Evolutionary conservation across 306 rosid genomes (phyloP).

Genomic region (Bauhinia variegata): DNA sequence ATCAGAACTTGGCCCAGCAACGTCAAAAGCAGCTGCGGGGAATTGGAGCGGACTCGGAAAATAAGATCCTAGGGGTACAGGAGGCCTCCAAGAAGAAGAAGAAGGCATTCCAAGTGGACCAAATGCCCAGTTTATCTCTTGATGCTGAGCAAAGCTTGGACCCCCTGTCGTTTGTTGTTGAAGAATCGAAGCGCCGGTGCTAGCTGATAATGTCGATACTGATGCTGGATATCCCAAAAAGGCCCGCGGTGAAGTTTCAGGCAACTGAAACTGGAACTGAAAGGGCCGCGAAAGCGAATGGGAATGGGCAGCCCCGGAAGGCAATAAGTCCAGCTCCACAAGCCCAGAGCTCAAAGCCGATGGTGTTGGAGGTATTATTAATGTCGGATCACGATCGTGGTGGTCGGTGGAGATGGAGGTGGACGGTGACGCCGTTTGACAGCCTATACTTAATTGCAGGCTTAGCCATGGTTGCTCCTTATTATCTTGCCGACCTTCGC

Average conservation of each 20-base stretch:
- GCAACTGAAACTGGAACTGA: neutral
- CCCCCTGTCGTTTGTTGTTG: slow-evolving; percentile 48
- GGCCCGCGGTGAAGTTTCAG: slow-evolving; percentile 16
- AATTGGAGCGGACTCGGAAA: slow-evolving; percentile 55
- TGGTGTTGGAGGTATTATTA: neutral
- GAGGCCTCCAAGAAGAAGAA: slow-evolving; percentile 48
- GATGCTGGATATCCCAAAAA: slow-evolving; percentile 4
- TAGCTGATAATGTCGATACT: no score
- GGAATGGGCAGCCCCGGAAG: slow-evolving; percentile 17
- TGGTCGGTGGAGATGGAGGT: neutral
- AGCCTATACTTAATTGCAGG: slow-evolving; percentile 68
- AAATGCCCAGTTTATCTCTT: slow-evolving; percentile 67
- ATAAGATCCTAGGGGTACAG: slow-evolving; percentile 43
- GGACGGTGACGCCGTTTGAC: neutral
- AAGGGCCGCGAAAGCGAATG: slow-evolving; percentile 1
- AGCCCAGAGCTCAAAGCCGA: slow-evolving; percentile 30
- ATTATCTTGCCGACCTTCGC: neutral
- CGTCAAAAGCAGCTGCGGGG: slow-evolving; percentile 44
- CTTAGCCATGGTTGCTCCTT: slow-evolving; percentile 62
- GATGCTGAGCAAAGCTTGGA: slow-evolving; percentile 40
- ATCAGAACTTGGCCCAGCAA: slow-evolving; percentile 67
- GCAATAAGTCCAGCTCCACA: slow-evolving; percentile 75
- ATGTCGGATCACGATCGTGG: neutral
- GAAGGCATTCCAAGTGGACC: slow-evolving; percentile 51
- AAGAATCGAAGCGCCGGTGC: slow-evolving; percentile 41